Evolutionary conservation across 768 basidiomycete species (phyloP), one percentile per base, ranked within the genome.

Genomic region (Suillus plorans): DNA sequence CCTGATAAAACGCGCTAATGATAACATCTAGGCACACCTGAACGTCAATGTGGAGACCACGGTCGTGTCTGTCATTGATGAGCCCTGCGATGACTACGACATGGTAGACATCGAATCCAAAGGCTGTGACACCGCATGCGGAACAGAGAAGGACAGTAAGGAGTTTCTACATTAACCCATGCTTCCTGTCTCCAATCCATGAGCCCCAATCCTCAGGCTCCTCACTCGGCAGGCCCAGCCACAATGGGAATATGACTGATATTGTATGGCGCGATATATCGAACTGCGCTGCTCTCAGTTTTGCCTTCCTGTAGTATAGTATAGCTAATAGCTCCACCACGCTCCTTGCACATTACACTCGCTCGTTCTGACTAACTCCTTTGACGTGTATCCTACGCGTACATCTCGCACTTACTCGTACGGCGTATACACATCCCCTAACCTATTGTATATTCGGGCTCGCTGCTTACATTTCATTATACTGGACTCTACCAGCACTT

Each of bases 31-130:
- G 68, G 10, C 69, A 18, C 73, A 70, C 52, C 66, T 76, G 3
- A 76, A 77, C 16, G 74, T 76, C 66, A 76, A 76, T 50, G 76
- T 76, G 4, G 75, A 76, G 31, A 76, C 76, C 0, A 76, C 76
- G 4, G 66, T 77, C 16, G 72, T 76, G 6, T 76, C 74, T 14
- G 71, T 73, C 37, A 71, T 76, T 2, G 74, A 76, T 42, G 76
- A 73, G 12, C 63, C 55, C 10, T 64, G 66, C 50, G 47, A 65
- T 18, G 65, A 67, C 31, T 61, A 67, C 41, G 68, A 69, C 42
- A 69, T 67, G 28, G 66, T 49, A 16, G 74, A 74, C 28, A 63
- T 75, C 6, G 74, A 75, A 22, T 50, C 65, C 37, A n/a, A 39
- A 25, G 65, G 60, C 4, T 12, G 70, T 61, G 5, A 67, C 62